phyloP scores from a whole-genome alignment of 2,329 filamentous ascomycete genomes.

The Pestalotiopsis sp. region DNA sequence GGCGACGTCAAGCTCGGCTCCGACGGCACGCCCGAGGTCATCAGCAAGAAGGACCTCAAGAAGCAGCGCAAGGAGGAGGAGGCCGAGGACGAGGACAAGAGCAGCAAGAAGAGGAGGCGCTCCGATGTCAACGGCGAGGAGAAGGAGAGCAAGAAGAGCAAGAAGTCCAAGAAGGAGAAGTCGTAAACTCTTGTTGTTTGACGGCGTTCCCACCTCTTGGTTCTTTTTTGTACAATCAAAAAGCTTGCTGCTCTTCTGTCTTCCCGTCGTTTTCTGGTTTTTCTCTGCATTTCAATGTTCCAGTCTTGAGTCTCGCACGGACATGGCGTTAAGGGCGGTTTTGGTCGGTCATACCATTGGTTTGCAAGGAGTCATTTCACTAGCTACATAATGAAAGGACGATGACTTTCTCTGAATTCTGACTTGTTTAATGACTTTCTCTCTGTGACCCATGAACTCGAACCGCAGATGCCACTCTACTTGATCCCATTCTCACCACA shows the following conservation, averaged over 20 bases:
- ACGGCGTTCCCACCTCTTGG: conserved; percentile 27
- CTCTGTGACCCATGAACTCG: too few species aligned
- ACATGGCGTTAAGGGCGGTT: conserved; percentile 5
- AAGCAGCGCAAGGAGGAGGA: conserved; percentile 66
- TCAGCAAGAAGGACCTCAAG: conserved; percentile 79
- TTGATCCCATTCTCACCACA: too few species aligned
- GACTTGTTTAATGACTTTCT: background rate
- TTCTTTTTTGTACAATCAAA: conserved; percentile 21
- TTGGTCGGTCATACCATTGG: conserved; percentile 13
- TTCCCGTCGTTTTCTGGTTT: background rate
- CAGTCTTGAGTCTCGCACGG: background rate
- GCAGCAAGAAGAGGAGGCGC: conserved; percentile 66
- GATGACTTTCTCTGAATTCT: background rate
- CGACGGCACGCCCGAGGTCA: conserved; percentile 66
- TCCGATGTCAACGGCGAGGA: conserved; percentile 51
- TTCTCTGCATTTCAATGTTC: background rate
- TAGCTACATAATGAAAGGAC: conserved; percentile 5
- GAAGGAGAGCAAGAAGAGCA: conserved; percentile 61
- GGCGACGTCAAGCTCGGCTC: conserved; percentile 70
- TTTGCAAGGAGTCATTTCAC: conserved; percentile 4
- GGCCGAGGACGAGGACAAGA: conserved; percentile 44
- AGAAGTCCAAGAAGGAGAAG: conserved; percentile 67
- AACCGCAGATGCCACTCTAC: too few species aligned
- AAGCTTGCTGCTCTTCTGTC: background rate
- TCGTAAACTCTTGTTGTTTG: conserved; percentile 46